phyloP scores from a whole-genome alignment of 2,329 filamentous ascomycete genomes.

The Pseudocercospora macadamiae region DNA sequence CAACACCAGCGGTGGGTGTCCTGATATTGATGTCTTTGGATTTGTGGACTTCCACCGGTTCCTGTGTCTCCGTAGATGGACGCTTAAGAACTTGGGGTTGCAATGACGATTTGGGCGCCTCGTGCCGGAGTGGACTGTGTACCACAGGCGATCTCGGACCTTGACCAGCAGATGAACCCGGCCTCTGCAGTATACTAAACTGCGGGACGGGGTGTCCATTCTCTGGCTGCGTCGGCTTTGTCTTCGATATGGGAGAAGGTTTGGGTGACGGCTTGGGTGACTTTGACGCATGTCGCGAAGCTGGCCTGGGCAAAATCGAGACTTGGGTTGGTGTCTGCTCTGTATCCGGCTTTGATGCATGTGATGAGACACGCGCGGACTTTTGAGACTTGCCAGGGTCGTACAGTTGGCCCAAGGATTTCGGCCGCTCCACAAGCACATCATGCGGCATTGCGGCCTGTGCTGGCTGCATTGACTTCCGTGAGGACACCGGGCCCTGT shows the following conservation, averaged over 20 bases:
- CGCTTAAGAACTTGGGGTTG: constrained; percentile 38
- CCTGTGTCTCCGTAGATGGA: constrained; percentile 19
- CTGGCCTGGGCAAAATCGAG: constrained; percentile 25
- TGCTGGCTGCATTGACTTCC: constrained; percentile 3
- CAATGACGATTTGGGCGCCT: constrained; percentile 28
- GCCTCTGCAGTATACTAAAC: constrained; percentile 37
- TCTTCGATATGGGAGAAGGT: constrained; percentile 15
- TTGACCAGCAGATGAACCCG: constrained; percentile 26
- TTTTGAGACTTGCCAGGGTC: constrained; percentile 28
- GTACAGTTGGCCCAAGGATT: constrained; percentile 26
- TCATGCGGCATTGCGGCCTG: constrained; percentile 10
- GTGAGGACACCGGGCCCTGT: neutral
- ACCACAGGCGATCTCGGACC: constrained; percentile 23
- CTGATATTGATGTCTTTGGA: constrained; percentile 4
- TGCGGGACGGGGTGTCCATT: constrained; percentile 26
- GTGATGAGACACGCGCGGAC: constrained; percentile 13
- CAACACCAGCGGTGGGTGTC: constrained; percentile 12
- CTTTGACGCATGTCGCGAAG: constrained; percentile 8
- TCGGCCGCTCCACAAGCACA: constrained; percentile 21
- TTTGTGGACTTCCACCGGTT: neutral
- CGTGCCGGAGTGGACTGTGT: constrained; percentile 29
- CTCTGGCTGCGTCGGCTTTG: constrained; percentile 15
- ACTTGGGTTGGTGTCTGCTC: constrained; percentile 8
- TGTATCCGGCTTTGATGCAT: constrained; percentile 17
- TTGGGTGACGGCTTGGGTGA: constrained; percentile 22